Base-by-base conservation (phyloP, 768 basidiomycete genomes). In the Russula earlei region DNA sequence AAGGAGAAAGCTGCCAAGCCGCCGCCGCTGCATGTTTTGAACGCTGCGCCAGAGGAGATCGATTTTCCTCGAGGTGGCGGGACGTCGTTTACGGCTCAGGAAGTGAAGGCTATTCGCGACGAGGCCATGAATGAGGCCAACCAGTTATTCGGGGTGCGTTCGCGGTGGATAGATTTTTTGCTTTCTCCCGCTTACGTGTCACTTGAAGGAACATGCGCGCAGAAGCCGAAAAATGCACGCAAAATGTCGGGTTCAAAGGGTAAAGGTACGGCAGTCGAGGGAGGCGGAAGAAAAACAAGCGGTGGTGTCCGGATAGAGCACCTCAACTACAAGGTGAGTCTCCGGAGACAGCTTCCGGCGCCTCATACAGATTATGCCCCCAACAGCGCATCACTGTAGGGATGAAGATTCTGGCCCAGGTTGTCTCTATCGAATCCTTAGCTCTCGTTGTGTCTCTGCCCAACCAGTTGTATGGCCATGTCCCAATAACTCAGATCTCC, bases 1-100 rank as follows among this genome's bases (percentile, higher is more conserved):
- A 68, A 62, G 46, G 40, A 64, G 58, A 46, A 51, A 49, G 42
- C 63, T 59, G 60, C 64, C 19, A 68, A 71, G 19, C 55, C 71
- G 10, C 59, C 68, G n/a, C n/a, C n/a, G 3, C 67, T 70, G 48
- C 61, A 69, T 10, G 61, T 67, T 27, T 74, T 76, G n/a, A 71
- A 66, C 61, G 64, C 75, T 54, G 69, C 74, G 34, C 58, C 75
- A 10, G 83, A 91, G 37, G 92, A 94, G 65, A 78, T 91, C 48
- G 91, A 94, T 69, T 99, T 98, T 70, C 94, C 94, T 55, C 83
- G 95, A 63, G 96, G 95, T 25, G 95, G 95, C 25, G 95, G 95
- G 50, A 88, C 91, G 1, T 78, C 75, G 31, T 78, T 95, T 63
- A 96, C 94, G 19, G 85, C 92, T 31, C 72, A 91, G 7, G 94